phyloP scores from a whole-genome alignment of 495 filamentous ascomycete species.

The Penicillium roqueforti region DNA sequence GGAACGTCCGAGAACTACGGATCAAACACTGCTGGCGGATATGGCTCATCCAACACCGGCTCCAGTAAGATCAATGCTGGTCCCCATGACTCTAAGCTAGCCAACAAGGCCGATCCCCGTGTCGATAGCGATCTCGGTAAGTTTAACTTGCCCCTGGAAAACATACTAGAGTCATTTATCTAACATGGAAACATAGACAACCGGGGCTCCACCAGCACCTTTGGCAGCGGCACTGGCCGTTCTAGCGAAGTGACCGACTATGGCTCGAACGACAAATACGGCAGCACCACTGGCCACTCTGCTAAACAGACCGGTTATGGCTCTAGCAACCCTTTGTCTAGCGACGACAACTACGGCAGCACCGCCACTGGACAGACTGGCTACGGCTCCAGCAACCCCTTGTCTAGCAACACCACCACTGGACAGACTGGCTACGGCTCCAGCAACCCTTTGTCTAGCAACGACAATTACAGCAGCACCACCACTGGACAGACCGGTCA shows the following conservation, averaged over 20 bases:
- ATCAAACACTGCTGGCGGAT: constrained; percentile 9
- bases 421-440: not conserved
- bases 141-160: not conserved
- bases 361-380: not conserved
- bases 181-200: not conserved
- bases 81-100: constrained; percentile 13
- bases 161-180: not conserved
- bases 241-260: too few relatives aligned
- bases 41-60: constrained; percentile 8
- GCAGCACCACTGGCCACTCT: too few relatives aligned
- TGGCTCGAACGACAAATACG: too few relatives aligned
- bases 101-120: constrained; percentile 45
- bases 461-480: constrained; percentile 11
- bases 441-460: not conserved
- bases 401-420: not conserved
- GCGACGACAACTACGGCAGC: not conserved
- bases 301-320: not conserved
- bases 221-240: too few relatives aligned
- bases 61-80: constrained; percentile 13
- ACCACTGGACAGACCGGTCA: constrained; percentile 1
- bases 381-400: not conserved
- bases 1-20: not conserved
- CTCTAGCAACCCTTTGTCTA: not conserved
- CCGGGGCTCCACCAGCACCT: not conserved
- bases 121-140: constrained; percentile 33